Evolutionary conservation across 2,329 filamentous ascomycete species (phyloP), one percentile per base, ranked within the genome.

Genomic region (Madurella fahalii): DNA sequence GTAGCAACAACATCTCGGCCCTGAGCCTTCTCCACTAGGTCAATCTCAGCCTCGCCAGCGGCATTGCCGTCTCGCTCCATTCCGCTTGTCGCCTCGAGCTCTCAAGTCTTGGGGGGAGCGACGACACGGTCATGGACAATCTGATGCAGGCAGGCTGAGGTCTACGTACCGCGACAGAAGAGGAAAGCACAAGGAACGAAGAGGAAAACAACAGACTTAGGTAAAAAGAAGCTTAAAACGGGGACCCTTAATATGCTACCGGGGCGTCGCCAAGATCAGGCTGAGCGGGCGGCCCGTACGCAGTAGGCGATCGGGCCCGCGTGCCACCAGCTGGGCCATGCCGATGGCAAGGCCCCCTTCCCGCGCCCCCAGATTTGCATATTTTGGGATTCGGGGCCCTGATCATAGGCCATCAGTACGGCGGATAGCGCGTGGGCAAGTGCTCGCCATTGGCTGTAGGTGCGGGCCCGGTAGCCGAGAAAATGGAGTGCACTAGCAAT

Each of bases 1-100:
- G 31, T n/a, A 5, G 32, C 32, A 11, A 20, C 8, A 37, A n/a
- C 37, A 32, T 52, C 49, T 44, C 11, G n/a, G 18, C 9, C 41
- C 34, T 39, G 31, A 20, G 34, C 18, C 31, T 40, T 41, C 32
- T 53, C 47, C 17, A 12, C 40, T 25, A 30, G 15, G 17, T 15
- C 46, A 32, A 40, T 46, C 32, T 52, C 56, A 47, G 50, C 52
- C 46, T 51, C 47, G 34, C 40, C 12, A 39, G 18, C 47, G 32
- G 42, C 11, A 16, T 40, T 47, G 37, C 15, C n/a, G 50, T 49
- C 34, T 18, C 25, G 8, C 11, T 52, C 50, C 52, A 52, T 58
- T 37, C 30, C 45, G 51, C 31, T 40, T 39, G 42, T 39, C n/a
- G 40, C 16, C 50, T 48, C 37, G 40, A 37, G 34, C 34, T 37